Conservation (phyloP, 2,329 filamentous ascomycete species). For the Septoria petroselini region DNA sequence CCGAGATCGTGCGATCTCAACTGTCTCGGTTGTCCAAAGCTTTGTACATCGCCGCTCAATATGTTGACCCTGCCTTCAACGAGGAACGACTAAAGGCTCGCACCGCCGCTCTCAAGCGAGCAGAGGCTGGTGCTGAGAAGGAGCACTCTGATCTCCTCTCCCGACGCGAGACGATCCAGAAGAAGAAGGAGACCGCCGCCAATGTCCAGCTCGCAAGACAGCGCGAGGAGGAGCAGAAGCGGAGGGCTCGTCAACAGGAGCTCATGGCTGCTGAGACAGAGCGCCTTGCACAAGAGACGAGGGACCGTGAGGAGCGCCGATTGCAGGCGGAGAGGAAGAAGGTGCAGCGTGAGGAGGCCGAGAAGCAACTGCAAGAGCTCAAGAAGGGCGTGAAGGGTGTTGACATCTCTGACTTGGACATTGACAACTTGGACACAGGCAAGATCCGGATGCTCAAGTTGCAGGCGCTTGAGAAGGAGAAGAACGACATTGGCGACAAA, state of each 20-base stretch:
- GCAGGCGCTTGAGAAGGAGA: conserved; percentile 93
- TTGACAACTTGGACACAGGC: conserved; percentile 57
- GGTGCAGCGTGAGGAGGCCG: conserved; percentile 54
- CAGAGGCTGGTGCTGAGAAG: conserved; percentile 82
- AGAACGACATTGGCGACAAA: conserved; percentile 90
- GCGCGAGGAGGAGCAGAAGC: conserved; percentile 86
- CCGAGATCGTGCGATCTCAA: conserved; percentile 94
- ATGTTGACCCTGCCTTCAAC: conserved; percentile 87
- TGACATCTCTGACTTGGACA: conserved; percentile 83
- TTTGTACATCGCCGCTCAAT: conserved; percentile 89
- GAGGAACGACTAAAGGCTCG: conserved; percentile 76
- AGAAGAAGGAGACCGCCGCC: conserved; percentile 94
- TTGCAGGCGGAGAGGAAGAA: conserved; percentile 83
- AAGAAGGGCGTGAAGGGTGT: conserved; percentile 83
- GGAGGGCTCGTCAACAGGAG: conserved; percentile 80
- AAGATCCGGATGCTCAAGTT: conserved; percentile 92
- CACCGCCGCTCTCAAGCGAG: conserved; percentile 73
- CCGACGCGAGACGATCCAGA: conserved; percentile 87
- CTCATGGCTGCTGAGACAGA: conserved; percentile 85
- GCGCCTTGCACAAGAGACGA: conserved; percentile 86
- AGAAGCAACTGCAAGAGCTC: conserved; percentile 91
- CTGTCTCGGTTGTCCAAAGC: conserved; percentile 87
- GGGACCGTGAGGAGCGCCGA: conserved; percentile 82
- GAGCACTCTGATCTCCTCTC: conserved; percentile 83
- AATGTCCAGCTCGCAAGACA: conserved; percentile 84